Evolutionary conservation across 1,139 yeast genomes (phyloP).

Genomic region (Yamadazyma diospyri): DNA sequence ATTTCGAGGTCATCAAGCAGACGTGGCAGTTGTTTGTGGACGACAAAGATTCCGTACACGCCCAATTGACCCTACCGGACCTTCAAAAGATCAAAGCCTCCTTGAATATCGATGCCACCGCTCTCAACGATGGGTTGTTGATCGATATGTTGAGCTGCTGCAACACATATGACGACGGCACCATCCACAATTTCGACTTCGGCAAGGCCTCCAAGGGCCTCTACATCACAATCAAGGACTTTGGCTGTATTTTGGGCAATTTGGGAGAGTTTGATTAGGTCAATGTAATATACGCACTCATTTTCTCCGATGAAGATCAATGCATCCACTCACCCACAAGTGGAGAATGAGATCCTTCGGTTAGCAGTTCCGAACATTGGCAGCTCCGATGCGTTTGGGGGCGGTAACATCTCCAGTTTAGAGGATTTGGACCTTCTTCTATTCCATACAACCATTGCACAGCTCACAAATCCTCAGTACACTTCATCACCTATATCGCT

Average conservation of each 20-base stretch:
- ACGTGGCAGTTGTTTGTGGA: conserved; percentile 37
- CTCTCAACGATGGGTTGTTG: conserved; percentile 30
- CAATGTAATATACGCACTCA: not conserved
- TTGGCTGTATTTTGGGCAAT: conserved; percentile 41
- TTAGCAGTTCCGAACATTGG: conserved; percentile 9
- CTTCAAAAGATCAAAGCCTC: conserved; percentile 28
- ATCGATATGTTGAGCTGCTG: conserved; percentile 46
- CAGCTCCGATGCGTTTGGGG: conserved; percentile 8
- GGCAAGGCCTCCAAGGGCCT: conserved; percentile 26
- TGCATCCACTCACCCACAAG: not conserved
- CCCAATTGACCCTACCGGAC: conserved; percentile 28
- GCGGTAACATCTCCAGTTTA: conserved; percentile 24
- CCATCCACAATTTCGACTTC: conserved; percentile 29
- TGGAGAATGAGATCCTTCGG: conserved; percentile 9
- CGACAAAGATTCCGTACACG: not conserved
- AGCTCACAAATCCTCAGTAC: conserved; percentile 7
- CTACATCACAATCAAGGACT: conserved; percentile 35
- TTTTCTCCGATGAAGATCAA: conserved; percentile 1
- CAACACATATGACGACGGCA: conserved; percentile 26
- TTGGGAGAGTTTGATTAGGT: conserved; percentile 31
- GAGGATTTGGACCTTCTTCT: conserved; percentile 30
- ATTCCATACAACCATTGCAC: conserved; percentile 22
- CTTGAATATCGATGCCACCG: conserved; percentile 23
- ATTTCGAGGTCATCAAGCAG: conserved; percentile 24
- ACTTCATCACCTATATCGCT: conserved; percentile 20